A percentile compares a stretch with the other conserved stretches of the same genome.
Conservation (phyloP, 179 eudicot species). For the Silene vulgaris region DNA sequence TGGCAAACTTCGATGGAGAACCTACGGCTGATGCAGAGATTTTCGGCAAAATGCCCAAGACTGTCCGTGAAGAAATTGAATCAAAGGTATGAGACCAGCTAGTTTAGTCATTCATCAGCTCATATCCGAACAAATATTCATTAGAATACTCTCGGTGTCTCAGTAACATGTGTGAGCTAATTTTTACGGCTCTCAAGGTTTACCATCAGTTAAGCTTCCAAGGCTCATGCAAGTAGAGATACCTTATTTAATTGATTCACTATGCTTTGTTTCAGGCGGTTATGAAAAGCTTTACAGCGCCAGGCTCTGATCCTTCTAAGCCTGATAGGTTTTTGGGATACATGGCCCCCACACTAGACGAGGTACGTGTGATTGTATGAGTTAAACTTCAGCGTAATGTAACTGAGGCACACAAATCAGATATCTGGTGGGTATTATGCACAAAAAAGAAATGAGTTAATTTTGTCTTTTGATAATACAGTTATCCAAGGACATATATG, state of each 20-base stretch:
- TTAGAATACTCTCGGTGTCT: neutral
- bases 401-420: neutral
- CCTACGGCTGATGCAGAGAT: conserved; percentile 87
- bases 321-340: conserved; percentile 79
- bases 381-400: neutral
- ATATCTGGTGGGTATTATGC: neutral
- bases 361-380: conserved; percentile 41
- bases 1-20: conserved; percentile 79
- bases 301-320: conserved; percentile 55
- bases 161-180: too few relatives aligned
- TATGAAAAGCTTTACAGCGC: conserved; percentile 75
- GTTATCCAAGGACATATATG: conserved; percentile 75
- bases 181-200: too few relatives aligned
- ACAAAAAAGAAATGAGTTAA: conserved; percentile 9
- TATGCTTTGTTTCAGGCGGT: conserved; percentile 52
- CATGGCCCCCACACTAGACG: conserved; percentile 78
- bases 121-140: neutral
- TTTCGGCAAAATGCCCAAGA: conserved; percentile 53
- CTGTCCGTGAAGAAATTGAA: conserved; percentile 64
- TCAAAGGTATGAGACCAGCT: conserved; percentile 42
- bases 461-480: conserved; percentile 30
- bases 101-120: neutral
- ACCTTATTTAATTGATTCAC: neutral
- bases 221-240: neutral
- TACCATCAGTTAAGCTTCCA: too few relatives aligned